Evolutionary conservation across 495 filamentous ascomycete genomes (phyloP).

Genomic region (Beverwykella pulmonaria): DNA sequence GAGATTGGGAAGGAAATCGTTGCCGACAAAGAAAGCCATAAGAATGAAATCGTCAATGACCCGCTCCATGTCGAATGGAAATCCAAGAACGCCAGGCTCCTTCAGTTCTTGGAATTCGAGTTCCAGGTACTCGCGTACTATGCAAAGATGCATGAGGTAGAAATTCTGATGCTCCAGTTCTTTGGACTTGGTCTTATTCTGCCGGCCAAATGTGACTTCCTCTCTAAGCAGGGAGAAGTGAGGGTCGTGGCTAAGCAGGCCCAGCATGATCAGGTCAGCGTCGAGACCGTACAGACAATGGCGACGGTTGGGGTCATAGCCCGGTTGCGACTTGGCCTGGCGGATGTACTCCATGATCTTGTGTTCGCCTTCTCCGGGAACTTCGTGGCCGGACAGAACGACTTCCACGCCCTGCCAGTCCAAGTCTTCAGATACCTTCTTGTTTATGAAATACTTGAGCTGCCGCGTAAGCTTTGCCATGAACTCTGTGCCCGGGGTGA

Average conservation of each 20-base stretch:
- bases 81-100: slow-evolving; percentile 69
- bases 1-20: slow-evolving; percentile 97
- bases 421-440: slow-evolving; percentile 94
- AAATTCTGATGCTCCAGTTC: slow-evolving; percentile 99
- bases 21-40: slow-evolving; percentile 99
- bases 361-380: slow-evolving; percentile 98
- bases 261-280: slow-evolving; percentile 98
- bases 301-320: slow-evolving; percentile 92
- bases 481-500: slow-evolving; percentile 96
- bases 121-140: slow-evolving; percentile 95
- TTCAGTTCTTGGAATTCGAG: slow-evolving; percentile 95
- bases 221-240: slow-evolving; percentile 97
- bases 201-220: slow-evolving; percentile 94
- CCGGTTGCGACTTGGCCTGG: slow-evolving; percentile 88
- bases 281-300: slow-evolving; percentile 98
- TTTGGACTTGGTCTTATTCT: slow-evolving; percentile 82
- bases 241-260: slow-evolving; percentile 93
- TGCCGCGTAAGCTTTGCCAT: slow-evolving; percentile 95
- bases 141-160: slow-evolving; percentile 94
- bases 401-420: slow-evolving; percentile 98
- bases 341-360: slow-evolving; percentile 99
- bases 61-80: slow-evolving; percentile 90
- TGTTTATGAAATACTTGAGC: slow-evolving; percentile 97
- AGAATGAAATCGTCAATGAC: slow-evolving; percentile 99
- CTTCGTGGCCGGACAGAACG: slow-evolving; percentile 95